These are phyloP conservation scores for Trametes cingulata DNA, from an alignment of 768 basidiomycete genomes.

Conservation along the genomic window DNA sequence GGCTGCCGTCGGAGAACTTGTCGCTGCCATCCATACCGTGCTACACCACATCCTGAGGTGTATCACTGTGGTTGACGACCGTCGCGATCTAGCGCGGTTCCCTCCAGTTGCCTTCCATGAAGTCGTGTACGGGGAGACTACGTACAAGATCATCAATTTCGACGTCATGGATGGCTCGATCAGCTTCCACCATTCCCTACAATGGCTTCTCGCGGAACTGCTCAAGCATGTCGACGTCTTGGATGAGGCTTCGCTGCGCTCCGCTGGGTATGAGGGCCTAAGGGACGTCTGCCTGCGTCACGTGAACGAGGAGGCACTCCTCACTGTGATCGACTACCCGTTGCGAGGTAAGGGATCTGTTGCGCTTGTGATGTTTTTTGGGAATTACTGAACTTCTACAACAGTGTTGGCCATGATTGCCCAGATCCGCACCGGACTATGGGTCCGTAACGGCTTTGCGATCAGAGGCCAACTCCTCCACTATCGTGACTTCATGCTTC, in stretches of 20 bases:
- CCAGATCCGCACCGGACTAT: slow-evolving; percentile 91
- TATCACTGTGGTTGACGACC: slow-evolving; percentile 65
- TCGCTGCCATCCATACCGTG: slow-evolving; percentile 67
- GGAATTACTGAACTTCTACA: too few species aligned
- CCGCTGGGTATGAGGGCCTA: slow-evolving; percentile 54
- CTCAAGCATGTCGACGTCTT: slow-evolving; percentile 80
- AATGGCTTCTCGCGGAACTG: slow-evolving; percentile 88
- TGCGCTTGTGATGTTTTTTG: too few species aligned
- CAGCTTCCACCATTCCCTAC: slow-evolving; percentile 90
- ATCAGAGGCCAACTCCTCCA: slow-evolving; percentile 94
- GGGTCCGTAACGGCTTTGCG: slow-evolving; percentile 97
- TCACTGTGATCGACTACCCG: slow-evolving; percentile 86
- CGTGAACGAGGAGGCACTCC: slow-evolving; percentile 65
- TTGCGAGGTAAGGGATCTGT: slow-evolving; percentile 64
- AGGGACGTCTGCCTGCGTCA: slow-evolving; percentile 62
- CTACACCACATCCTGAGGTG: slow-evolving; percentile 72
- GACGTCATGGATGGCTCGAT: slow-evolving; percentile 81
- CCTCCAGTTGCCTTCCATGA: slow-evolving; percentile 61
- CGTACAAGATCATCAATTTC: slow-evolving; percentile 70
- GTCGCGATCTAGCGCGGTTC: slow-evolving; percentile 69
- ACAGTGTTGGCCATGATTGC: slow-evolving; percentile 88
- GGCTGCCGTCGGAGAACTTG: slow-evolving; percentile 57
- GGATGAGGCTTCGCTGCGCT: slow-evolving; percentile 51
- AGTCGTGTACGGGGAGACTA: slow-evolving; percentile 60
- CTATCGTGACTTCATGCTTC: slow-evolving; percentile 94